These are phyloP conservation scores for Sclerotinia minor DNA, from an alignment of 2,329 filamentous ascomycete genomes.

Conservation along the genomic window DNA sequence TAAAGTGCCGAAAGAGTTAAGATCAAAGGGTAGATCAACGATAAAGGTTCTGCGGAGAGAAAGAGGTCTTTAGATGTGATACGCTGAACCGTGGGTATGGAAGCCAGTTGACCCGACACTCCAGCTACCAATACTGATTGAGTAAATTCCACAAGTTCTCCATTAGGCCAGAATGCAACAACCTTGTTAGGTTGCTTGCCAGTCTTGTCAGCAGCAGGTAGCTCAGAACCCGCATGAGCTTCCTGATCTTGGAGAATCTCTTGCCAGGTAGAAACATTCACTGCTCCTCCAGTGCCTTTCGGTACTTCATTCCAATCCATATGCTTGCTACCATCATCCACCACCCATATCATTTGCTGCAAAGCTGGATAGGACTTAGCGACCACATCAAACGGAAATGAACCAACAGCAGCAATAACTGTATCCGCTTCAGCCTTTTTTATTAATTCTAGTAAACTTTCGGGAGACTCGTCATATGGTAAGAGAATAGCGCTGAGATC, in stretches of 20 bases:
- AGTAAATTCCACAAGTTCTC: conserved; percentile 78
- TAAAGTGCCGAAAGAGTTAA: conserved; percentile 81
- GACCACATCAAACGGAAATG: conserved; percentile 77
- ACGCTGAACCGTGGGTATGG: conserved; percentile 73
- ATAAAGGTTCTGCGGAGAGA: conserved; percentile 78
- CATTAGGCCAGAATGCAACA: conserved; percentile 66
- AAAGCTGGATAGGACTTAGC: conserved; percentile 68
- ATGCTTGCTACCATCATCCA: conserved; percentile 84
- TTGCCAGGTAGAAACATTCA: conserved; percentile 91
- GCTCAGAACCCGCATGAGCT: conserved; percentile 56
- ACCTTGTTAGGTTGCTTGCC: conserved; percentile 53
- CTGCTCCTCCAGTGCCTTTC: conserved; percentile 68
- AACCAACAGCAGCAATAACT: conserved; percentile 80
- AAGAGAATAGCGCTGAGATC: conserved; percentile 75
- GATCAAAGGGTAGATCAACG: conserved; percentile 74
- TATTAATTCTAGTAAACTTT: conserved; percentile 70
- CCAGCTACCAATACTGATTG: conserved; percentile 86
- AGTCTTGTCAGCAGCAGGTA: conserved; percentile 63
- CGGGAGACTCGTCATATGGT: conserved; percentile 74
- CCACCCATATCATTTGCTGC: conserved; percentile 84
- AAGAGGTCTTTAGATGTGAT: conserved; percentile 76
- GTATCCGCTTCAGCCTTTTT: conserved; percentile 73
- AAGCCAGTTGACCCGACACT: conserved; percentile 73
- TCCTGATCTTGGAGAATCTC: conserved; percentile 76
- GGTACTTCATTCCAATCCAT: conserved; percentile 95